phyloP scores from a whole-genome alignment of 169 alveolate genomes.

The Pseudocohnilembus persalinus region DNA sequence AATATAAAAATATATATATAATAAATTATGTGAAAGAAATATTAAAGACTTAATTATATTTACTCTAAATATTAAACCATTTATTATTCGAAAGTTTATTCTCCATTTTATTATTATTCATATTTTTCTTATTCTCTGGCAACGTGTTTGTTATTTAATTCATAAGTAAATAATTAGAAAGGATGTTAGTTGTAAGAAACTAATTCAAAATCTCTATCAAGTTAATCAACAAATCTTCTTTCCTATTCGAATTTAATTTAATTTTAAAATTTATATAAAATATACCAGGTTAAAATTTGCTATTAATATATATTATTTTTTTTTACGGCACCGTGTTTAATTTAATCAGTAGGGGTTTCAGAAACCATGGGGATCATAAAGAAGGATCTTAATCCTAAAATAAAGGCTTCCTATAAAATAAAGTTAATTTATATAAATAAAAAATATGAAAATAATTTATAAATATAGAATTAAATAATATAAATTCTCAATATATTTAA shows the following conservation, averaged over 20 bases:
- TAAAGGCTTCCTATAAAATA: conserved; percentile 30
- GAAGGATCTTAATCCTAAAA: conserved; percentile 46
- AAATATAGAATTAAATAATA: too few species aligned
- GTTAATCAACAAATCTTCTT: conserved; percentile 50
- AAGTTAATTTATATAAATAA: neutral
- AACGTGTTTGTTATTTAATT: conserved; percentile 31
- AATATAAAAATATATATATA: neutral
- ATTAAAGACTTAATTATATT: neutral
- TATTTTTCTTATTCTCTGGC: conserved; percentile 34
- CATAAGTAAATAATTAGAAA: conserved; percentile 46
- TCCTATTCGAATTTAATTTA: neutral
- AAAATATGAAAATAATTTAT: too few species aligned
- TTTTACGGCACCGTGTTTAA: conserved; percentile 50
- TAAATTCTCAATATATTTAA: too few species aligned
- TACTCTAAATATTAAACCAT: conserved; percentile 34
- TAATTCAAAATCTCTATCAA: conserved; percentile 50
- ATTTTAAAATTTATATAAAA: too few species aligned
- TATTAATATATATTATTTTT: too few species aligned
- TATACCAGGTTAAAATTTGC: too few species aligned
- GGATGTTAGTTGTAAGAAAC: conserved; percentile 47
- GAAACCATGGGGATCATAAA: conserved; percentile 38
- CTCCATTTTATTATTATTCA: conserved; percentile 39
- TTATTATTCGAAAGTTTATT: conserved; percentile 38
- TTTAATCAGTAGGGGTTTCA: conserved; percentile 32
- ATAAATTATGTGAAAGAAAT: neutral